Evolutionary conservation across 176 grass and related monocot genomes (phyloP).

Genomic region (Dactylis glomerata): DNA sequence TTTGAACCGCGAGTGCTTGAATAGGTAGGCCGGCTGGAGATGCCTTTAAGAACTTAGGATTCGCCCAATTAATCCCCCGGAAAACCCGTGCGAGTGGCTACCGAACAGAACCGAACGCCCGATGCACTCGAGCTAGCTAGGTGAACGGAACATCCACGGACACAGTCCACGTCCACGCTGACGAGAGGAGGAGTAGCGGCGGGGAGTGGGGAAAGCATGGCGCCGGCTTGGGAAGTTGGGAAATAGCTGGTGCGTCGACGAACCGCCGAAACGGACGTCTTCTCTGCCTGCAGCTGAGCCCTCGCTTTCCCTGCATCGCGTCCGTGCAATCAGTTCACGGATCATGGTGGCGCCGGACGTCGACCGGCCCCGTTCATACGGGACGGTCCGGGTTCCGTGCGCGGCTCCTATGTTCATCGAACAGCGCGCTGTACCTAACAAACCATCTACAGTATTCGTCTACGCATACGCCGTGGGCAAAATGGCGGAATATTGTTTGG

Average conservation of each 20-base stretch:
- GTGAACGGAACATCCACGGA: too few relatives aligned
- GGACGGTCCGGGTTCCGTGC: background rate
- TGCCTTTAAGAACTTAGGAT: too few relatives aligned
- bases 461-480: background rate
- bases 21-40: too few relatives aligned
- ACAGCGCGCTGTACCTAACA: background rate
- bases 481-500: background rate
- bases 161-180: too few relatives aligned
- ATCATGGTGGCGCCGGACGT: background rate
- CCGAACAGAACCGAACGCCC: too few relatives aligned
- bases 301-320: conserved; percentile 12
- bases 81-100: too few relatives aligned
- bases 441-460: background rate
- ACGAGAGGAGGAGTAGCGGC: too few relatives aligned
- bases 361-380: background rate
- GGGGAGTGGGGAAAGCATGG: too few relatives aligned
- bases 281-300: conserved; percentile 26
- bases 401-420: background rate
- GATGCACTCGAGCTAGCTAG: too few relatives aligned
- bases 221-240: too few relatives aligned
- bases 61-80: too few relatives aligned
- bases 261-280: conserved; percentile 16
- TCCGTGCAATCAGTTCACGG: background rate
- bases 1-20: too few relatives aligned
- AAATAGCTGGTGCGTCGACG: background rate